These are phyloP conservation scores for Ogataea ganodermae DNA, from an alignment of 805 yeast genomes.

Conservation along the genomic window DNA sequence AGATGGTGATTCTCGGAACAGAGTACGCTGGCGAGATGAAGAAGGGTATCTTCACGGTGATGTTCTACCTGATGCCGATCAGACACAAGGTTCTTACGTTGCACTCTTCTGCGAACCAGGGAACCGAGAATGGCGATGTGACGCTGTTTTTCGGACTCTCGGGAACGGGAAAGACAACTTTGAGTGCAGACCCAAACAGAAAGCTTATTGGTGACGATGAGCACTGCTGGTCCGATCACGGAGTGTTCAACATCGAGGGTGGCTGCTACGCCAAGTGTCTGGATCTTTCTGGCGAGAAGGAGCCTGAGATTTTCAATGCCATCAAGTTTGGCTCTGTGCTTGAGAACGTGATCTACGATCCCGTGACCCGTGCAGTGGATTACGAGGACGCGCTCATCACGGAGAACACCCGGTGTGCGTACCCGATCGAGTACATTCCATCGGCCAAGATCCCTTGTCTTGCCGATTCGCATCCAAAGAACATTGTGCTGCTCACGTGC, in stretches of 20 bases:
- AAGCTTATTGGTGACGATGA: conserved; percentile 96
- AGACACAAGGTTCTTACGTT: conserved; percentile 87
- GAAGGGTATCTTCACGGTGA: conserved; percentile 97
- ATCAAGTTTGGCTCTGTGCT: conserved; percentile 92
- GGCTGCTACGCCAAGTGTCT: conserved; percentile 99
- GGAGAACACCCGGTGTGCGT: conserved; percentile 98
- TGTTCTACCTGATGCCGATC: conserved; percentile 98
- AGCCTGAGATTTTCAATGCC: conserved; percentile 96
- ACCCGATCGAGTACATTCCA: conserved; percentile 96
- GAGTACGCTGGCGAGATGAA: conserved; percentile 99
- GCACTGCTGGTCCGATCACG: conserved; percentile 98
- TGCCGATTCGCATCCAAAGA: conserved; percentile 88
- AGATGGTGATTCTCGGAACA: conserved; percentile 97
- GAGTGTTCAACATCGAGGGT: conserved; percentile 99
- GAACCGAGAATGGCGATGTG: conserved; percentile 76
- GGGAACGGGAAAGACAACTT: conserved; percentile 97
- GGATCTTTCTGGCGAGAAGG: conserved; percentile 85
- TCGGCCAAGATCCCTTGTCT: conserved; percentile 94
- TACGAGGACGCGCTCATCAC: conserved; percentile 80
- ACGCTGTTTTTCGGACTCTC: conserved; percentile 95
- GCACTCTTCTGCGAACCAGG: conserved; percentile 95
- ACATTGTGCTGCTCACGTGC: conserved; percentile 90
- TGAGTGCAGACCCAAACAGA: conserved; percentile 95
- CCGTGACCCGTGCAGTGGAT: conserved; percentile 77
- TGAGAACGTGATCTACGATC: conserved; percentile 90